These are phyloP conservation scores for Asterella californica DNA, from an alignment of 225 moss, liverwort and hornwort genomes.

Conservation along the genomic window DNA sequence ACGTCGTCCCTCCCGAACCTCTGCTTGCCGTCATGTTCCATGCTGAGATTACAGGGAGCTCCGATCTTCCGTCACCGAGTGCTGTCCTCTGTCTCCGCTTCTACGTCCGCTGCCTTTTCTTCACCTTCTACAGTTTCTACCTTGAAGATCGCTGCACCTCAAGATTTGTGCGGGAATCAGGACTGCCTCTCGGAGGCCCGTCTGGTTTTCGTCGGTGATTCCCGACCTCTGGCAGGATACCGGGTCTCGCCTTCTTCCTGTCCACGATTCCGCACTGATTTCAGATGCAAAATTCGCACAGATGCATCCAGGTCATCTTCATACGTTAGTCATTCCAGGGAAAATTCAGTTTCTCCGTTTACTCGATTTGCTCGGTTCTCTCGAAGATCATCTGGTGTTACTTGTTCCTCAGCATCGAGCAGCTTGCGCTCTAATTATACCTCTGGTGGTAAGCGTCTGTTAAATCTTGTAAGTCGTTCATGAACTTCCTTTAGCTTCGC, in stretches of 20 bases:
- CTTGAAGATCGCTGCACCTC: slow-evolving; percentile 7
- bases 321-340: background rate
- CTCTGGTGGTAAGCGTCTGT: background rate
- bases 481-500: background rate
- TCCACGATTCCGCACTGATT: background rate
- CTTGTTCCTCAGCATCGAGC: background rate
- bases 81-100: background rate
- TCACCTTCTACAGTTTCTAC: background rate
- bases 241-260: background rate
- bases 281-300: background rate
- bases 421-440: background rate
- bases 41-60: slow-evolving; percentile 9
- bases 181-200: slow-evolving; percentile 20
- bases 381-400: background rate
- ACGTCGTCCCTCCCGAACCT: slow-evolving; percentile 26
- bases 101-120: background rate
- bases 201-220: slow-evolving; percentile 16
- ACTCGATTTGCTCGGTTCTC: background rate
- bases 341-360: background rate
- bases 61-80: slow-evolving; percentile 7
- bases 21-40: slow-evolving; percentile 15
- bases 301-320: slow-evolving; percentile 8
- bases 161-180: slow-evolving; percentile 4
- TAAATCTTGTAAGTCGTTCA: background rate
- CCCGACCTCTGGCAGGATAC: background rate